Evolutionary conservation across 768 basidiomycete species (phyloP).

Genomic region (Tylopilus intermedius): DNA sequence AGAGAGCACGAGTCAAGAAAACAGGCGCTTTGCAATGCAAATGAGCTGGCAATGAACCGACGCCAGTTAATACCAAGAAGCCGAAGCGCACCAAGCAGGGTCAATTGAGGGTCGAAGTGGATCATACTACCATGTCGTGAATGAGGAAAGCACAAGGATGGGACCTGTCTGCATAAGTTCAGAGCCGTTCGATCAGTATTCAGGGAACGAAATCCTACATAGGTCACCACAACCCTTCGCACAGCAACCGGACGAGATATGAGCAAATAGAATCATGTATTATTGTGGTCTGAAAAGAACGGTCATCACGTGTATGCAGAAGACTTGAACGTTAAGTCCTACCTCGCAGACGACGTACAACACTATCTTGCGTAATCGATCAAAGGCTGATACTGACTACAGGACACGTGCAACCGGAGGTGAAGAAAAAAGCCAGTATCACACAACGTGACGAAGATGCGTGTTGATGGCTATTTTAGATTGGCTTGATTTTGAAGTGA

Average conservation of each 20-base stretch:
- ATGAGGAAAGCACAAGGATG: background rate
- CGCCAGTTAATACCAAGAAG: no score
- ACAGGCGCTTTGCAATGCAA: no score
- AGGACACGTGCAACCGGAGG: conserved; percentile 5
- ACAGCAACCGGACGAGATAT: background rate
- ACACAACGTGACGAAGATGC: background rate
- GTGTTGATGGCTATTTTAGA: conserved; percentile 39
- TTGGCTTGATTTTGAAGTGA: conserved; percentile 99
- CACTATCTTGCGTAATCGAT: conserved; percentile 24
- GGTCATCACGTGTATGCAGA: background rate
- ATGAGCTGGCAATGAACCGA: no score
- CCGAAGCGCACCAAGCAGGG: no score
- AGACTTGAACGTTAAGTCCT: background rate
- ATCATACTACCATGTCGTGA: background rate
- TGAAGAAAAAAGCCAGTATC: background rate
- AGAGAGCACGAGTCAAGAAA: no score
- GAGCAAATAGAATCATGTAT: conserved; percentile 3
- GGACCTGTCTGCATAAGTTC: background rate
- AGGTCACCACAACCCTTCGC: background rate
- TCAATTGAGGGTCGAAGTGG: background rate
- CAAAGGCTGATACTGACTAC: conserved; percentile 7
- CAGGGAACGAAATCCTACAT: conserved; percentile 2
- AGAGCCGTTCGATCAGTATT: background rate
- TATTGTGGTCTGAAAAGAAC: conserved; percentile 10
- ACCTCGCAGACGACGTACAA: conserved; percentile 21